Base-by-base conservation (phyloP, 2,329 filamentous ascomycete genomes). In the Escovopsis sp. region DNA sequence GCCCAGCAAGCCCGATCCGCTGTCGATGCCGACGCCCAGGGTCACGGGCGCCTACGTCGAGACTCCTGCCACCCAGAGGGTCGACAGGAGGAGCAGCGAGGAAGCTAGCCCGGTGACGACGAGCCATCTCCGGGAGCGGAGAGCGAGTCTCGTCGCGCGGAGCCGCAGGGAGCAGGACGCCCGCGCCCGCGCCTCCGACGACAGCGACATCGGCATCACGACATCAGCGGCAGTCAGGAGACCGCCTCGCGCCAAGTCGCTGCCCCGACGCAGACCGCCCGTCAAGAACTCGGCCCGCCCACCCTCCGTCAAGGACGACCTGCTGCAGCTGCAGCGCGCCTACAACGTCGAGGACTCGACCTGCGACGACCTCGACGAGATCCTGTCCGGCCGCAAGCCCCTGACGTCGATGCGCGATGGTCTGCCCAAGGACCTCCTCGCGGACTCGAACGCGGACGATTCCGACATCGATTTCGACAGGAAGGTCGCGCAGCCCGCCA, bases 261-360 rank as follows among this genome's bases (percentile, higher is more conserved):
- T 57, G 14, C 58, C 68, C 7, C 61, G 63, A 35, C 52, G 54
- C 29, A 59, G 60, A 25, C 57, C 51, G n/a, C 61, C 65, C 10
- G 48, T 72, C 26, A 57, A 60, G 41, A 75, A 75, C 52, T 66
- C 70, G 4, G 65, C 65, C 35, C 66, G 60, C 38, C 67, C 61
- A 3, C 63, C 67, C 2, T 69, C 65, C 2, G 70, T 70, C 35
- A 66, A 60, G 36, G 69, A 72, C 38, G 71, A 76, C 43, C 52
- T 75, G 19, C 54, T 62, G 19, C 62, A 68, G 34, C 65, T 76
- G 31, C 61, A 70, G 41, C 60, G 60, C 13, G 55, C 53, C 31
- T 63, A 72, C 44, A 61, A 72, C 35, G 64, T 73, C 18, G 70
- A 75, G 14, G 71, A 75, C 44, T 71, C 68, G 1, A 74, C 70